Conservation (phyloP, 176 grass and related monocot species). For the Oryza meyeriana region DNA sequence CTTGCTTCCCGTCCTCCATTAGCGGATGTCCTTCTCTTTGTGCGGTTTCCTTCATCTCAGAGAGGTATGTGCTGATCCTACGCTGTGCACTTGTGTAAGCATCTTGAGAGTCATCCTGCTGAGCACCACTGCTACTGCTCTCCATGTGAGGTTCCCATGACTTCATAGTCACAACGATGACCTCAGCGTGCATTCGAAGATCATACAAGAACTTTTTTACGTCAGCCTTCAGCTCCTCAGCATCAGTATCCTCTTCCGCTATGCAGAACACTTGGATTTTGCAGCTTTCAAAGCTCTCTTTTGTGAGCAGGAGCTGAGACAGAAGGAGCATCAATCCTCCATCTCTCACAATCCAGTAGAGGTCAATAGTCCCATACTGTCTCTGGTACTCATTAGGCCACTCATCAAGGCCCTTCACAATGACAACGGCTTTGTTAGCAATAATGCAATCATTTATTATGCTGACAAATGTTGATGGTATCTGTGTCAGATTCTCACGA, state of each 20-base stretch:
- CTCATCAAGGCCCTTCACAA: constrained; percentile 97
- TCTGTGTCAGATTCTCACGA: constrained; percentile 81
- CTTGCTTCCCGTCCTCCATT: constrained; percentile 72
- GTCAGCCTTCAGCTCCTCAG: constrained; percentile 91
- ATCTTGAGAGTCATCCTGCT: constrained; percentile 77
- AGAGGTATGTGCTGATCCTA: constrained; percentile 67
- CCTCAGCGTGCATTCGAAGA: constrained; percentile 95
- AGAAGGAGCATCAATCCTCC: constrained; percentile 95
- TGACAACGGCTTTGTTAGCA: constrained; percentile 97
- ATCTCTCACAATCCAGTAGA: constrained; percentile 97
- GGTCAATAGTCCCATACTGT: constrained; percentile 93
- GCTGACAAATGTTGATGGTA: constrained; percentile 92
- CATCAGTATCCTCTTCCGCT: constrained; percentile 88
- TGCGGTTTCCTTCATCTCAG: constrained; percentile 76
- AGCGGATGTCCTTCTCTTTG: constrained; percentile 54
- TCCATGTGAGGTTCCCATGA: constrained; percentile 70
- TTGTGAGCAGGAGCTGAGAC: constrained; percentile 95
- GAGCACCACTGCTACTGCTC: constrained; percentile 34
- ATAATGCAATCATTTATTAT: constrained; percentile 99
- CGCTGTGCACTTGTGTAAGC: constrained; percentile 79
- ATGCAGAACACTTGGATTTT: constrained; percentile 99
- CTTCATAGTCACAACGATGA: constrained; percentile 89
- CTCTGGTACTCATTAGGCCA: constrained; percentile 95
- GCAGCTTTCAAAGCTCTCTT: constrained; percentile 88
- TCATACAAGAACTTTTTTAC: constrained; percentile 98